Evolutionary conservation across 495 filamentous ascomycete species (phyloP).

Genomic region (Chaetomidium leptoderma): DNA sequence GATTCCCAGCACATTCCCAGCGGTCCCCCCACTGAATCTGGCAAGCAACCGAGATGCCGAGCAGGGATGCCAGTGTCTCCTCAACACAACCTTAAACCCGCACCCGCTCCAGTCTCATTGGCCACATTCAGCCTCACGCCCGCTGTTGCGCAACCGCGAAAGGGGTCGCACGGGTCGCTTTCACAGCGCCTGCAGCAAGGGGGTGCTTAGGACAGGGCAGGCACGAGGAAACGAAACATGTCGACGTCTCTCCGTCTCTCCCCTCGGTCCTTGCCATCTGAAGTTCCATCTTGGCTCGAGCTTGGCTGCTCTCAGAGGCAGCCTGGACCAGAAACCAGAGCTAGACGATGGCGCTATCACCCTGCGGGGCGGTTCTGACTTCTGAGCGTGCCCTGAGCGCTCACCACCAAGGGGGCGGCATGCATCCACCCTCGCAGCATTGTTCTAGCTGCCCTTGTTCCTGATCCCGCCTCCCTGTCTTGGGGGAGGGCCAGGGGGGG

Average conservation of each 20-base stretch:
- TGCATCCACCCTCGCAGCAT: constrained; percentile 4
- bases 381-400: constrained; percentile 15
- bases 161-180: background rate
- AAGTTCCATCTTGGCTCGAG: constrained; percentile 12
- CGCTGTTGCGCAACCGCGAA: constrained; percentile 4
- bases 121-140: constrained; percentile 25
- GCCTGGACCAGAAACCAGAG: constrained; percentile 6
- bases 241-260: background rate
- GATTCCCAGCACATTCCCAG: constrained; percentile 5
- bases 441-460: constrained; percentile 12
- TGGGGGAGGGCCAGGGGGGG: background rate
- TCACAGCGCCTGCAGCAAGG: constrained; percentile 13
- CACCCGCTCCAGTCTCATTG: constrained; percentile 23
- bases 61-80: constrained; percentile 24
- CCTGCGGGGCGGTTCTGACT: constrained; percentile 1
- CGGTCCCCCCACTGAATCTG: constrained; percentile 5
- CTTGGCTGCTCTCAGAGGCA: background rate
- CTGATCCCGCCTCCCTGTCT: constrained; percentile 1
- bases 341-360: constrained; percentile 4
- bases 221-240: constrained; percentile 26
- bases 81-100: constrained; percentile 39
- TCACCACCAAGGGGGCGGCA: background rate
- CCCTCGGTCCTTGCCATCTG: constrained; percentile 22
- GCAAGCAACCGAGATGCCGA: constrained; percentile 25
- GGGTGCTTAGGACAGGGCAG: background rate